Base-by-base conservation (phyloP, 2,329 filamentous ascomycete species). In the Didymella arachidicola region DNA sequence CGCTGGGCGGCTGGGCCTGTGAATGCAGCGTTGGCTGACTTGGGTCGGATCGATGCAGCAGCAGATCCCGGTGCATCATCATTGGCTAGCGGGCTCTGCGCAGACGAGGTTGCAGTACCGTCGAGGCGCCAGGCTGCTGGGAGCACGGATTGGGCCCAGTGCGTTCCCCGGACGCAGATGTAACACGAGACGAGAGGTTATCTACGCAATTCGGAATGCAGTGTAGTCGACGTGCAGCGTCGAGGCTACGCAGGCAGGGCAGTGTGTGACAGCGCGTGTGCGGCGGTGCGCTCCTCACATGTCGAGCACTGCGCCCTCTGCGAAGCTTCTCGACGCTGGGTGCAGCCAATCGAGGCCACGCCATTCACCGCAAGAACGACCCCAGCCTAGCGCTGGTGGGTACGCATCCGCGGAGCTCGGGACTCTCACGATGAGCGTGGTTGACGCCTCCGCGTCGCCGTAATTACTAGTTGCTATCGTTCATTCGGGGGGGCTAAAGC, bases 401-500 rank as follows among this genome's bases (percentile, higher is more conserved):
- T 29, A 25, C 38, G 18, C 8, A 18, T 32, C 32, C 46, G 29
- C 36, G 18, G 54, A 43, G 49, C 43, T 43, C 49, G 30, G 50
- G 45, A 18, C 51, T 47, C 50, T 54, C 41, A 54, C 55, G 55
- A 57, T 57, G 60, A 43, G 11, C 50, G 36, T 43, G 60, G 50
- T 25, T 53, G 62, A 29, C 44, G 27, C 36, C 42, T 57, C 48
- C 43, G 39, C 50, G 55, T 47, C 22, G 61, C 54, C 50, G 59
- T 55, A 41, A n/a, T 49, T 54, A 61, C 60, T 64, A 60, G 62
- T 59, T 57, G 60, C 66, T 61, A 63, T 44, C 26, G 59, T 62
- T 52, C 53, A 60, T 62, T 64, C 60, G 64, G 63, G 64, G 63
- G 34, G 65, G 63, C 69, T 66, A 70, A 65, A 65, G 59, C 59